These are phyloP conservation scores for Dillenia suffruticosa DNA, from an alignment of 164 flowering plant genomes.

Conservation along the genomic window DNA sequence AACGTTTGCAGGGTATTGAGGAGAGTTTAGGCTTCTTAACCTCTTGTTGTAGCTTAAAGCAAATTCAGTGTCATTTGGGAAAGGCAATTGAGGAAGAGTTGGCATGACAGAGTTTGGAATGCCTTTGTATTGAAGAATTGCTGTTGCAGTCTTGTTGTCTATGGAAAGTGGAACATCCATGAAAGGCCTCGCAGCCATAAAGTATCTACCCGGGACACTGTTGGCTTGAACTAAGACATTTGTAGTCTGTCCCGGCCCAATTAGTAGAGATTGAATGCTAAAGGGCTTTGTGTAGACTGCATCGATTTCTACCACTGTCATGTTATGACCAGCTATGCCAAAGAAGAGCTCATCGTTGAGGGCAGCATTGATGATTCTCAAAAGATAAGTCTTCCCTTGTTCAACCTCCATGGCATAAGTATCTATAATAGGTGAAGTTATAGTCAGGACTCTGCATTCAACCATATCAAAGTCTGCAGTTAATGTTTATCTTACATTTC, in stretches of 20 bases:
- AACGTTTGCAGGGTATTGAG: slow-evolving; percentile 38
- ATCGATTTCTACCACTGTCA: slow-evolving; percentile 59
- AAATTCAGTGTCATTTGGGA: slow-evolving; percentile 29
- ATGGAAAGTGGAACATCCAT: slow-evolving; percentile 33
- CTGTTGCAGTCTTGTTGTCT: slow-evolving; percentile 52
- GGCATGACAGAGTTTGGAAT: slow-evolving; percentile 38
- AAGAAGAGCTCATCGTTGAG: slow-evolving; percentile 53
- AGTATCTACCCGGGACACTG: slow-evolving; percentile 31
- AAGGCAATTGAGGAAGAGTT: slow-evolving; percentile 31
- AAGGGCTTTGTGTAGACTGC: slow-evolving; percentile 52
- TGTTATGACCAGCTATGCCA: slow-evolving; percentile 41
- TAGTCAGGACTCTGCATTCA: neutral
- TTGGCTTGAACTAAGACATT: slow-evolving; percentile 38
- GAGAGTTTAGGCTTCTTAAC: slow-evolving; percentile 39
- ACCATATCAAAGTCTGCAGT: neutral
- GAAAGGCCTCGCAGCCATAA: slow-evolving; percentile 47
- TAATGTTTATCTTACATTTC: slow-evolving; percentile 32
- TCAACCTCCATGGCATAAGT: slow-evolving; percentile 49
- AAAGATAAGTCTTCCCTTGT: slow-evolving; percentile 42
- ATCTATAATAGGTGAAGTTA: slow-evolving; percentile 16
- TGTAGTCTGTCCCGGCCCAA: slow-evolving; percentile 61
- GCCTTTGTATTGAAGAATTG: slow-evolving; percentile 45
- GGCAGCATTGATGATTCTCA: slow-evolving; percentile 50
- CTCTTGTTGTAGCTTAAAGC: slow-evolving; percentile 29
- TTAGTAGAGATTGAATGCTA: slow-evolving; percentile 32